These are phyloP conservation scores for Elasticomyces elasticus DNA, from an alignment of 495 filamentous ascomycete species.

Conservation along the genomic window DNA sequence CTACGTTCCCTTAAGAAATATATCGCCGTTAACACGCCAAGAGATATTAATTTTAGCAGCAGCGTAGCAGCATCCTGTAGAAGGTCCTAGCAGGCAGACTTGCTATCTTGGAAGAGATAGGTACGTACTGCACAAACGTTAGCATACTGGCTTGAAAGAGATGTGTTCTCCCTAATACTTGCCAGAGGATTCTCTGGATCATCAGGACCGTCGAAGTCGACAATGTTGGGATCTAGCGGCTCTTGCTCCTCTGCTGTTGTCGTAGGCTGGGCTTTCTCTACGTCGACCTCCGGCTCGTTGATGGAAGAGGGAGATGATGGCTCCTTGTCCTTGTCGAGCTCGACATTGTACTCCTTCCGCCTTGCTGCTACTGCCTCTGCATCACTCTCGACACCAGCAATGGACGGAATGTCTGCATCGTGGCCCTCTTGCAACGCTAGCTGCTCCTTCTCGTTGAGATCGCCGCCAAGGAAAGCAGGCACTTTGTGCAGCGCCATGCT, in stretches of 20 bases:
- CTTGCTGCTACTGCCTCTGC: conserved; percentile 4
- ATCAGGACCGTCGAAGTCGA: conserved; percentile 28
- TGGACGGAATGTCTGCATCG: conserved; percentile 24
- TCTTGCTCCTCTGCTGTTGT: conserved; percentile 6
- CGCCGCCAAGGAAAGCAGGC: conserved; percentile 7
- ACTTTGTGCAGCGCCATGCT: background rate
- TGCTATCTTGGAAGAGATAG: too few relatives aligned
- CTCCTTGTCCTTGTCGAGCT: conserved; percentile 1
- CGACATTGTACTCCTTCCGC: conserved; percentile 11
- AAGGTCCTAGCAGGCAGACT: too few relatives aligned
- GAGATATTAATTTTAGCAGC: too few relatives aligned
- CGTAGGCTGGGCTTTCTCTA: conserved; percentile 10
- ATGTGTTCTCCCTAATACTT: too few relatives aligned
- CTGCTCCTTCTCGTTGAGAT: conserved; percentile 13
- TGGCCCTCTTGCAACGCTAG: conserved; percentile 27
- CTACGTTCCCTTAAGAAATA: too few relatives aligned
- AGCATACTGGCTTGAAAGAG: too few relatives aligned
- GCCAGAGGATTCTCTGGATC: conserved; percentile 36
- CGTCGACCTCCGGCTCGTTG: background rate
- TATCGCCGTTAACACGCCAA: too few relatives aligned
- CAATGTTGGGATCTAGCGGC: conserved; percentile 26
- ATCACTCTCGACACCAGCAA: conserved; percentile 1
- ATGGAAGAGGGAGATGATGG: background rate
- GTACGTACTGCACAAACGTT: too few relatives aligned
- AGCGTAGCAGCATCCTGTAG: too few relatives aligned